Percentiles rank a stretch among this genome's conserved stretches.
These are phyloP conservation scores for Sarcodon sp. DNA, from an alignment of 768 basidiomycete genomes.

Conservation along the genomic window DNA sequence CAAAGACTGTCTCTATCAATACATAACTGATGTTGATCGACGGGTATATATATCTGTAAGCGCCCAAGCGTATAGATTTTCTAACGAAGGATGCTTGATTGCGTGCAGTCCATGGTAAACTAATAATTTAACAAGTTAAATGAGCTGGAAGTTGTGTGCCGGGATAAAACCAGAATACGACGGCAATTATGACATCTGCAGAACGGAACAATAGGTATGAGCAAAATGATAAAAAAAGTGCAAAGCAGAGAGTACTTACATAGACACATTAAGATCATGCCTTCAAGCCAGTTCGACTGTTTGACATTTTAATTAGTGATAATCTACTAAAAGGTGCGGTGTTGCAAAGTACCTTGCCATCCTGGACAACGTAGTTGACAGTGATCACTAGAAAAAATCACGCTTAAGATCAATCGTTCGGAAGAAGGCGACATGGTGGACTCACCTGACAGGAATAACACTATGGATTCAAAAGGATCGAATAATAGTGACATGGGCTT, in stretches of 20 bases:
- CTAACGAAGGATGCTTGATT: too few relatives aligned
- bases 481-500: conserved; percentile 76
- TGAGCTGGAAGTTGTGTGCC: conserved; percentile 5
- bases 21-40: too few relatives aligned
- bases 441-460: conserved; percentile 34
- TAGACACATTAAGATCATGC: conserved; percentile 57
- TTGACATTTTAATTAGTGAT: too few relatives aligned
- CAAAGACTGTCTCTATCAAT: too few relatives aligned
- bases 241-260: conserved; percentile 6
- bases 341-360: conserved; percentile 25
- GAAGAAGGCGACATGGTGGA: not conserved
- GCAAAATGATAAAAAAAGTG: not conserved
- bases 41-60: too few relatives aligned
- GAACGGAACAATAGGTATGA: conserved; percentile 19
- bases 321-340: too few relatives aligned
- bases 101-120: too few relatives aligned
- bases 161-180: conserved; percentile 55
- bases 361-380: conserved; percentile 70
- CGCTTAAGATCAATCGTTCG: too few relatives aligned
- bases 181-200: conserved; percentile 59
- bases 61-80: too few relatives aligned
- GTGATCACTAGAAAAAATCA: conserved; percentile 37
- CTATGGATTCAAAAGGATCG: conserved; percentile 81
- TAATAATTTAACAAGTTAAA: too few relatives aligned
- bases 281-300: conserved; percentile 79